Evolutionary conservation across 2,329 filamentous ascomycete species (phyloP), one percentile per base, ranked within the genome.

Genomic region (Botryotinia narcissicola): DNA sequence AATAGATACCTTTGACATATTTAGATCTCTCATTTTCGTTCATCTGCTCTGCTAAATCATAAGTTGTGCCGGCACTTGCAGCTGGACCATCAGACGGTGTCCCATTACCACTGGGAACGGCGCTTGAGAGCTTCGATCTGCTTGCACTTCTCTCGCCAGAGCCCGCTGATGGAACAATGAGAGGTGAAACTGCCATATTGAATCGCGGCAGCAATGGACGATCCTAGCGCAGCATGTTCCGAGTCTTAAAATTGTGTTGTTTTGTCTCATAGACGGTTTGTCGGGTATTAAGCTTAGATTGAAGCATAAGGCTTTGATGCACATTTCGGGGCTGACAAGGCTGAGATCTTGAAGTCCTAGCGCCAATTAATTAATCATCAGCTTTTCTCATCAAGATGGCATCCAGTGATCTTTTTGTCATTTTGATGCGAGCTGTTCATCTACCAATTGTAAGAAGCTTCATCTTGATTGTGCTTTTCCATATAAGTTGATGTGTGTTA

Each of bases 1-100:
- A 51, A 44, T 20, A 22, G 22, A 22, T 57, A 91, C 92, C 93
- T 85, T 97, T 97, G 77, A 96, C 89, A 82, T 97, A 99, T 86
- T 96, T 97, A 77, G 89, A 88, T 82, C 94, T 94, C 80, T 94
- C 92, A 69, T 92, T 89, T 74, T 93, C 90, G 80, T 95, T 95
- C 82, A 95, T 87, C 81, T 93, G 91, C 83, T 95, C 93, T n/a
- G 92, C 87, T n/a, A 90, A 82, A 79, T 91, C 89, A 73, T 89
- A 83, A 32, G 66, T 75, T n/a, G 62, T 54, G 16, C 72, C 73
- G 75, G 75, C 75, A 72, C 74, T 77, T 32, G 72, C n/a, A 20
- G 57, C 54, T 66, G 64, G 48, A 2, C 51, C 51, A 29, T 77
- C 75, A 14, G 75, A 75, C 48, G 76, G 77, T 18, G 74, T 74